These are phyloP conservation scores for Emericellopsis cladophorae DNA, from an alignment of 2,329 filamentous ascomycete genomes.

Conservation along the genomic window DNA sequence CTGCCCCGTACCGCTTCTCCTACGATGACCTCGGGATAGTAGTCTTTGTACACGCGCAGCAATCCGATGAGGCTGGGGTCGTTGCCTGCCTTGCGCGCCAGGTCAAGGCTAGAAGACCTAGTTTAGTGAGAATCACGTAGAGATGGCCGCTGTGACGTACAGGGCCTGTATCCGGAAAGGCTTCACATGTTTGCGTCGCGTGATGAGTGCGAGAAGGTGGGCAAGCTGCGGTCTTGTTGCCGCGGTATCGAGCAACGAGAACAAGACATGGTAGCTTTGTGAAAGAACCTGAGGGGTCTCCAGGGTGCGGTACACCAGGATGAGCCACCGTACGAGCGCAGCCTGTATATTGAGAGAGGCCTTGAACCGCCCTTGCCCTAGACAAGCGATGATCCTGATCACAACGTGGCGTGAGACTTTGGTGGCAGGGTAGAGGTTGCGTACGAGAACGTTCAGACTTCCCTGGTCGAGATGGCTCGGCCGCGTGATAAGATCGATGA, in stretches of 20 bases:
- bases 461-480: conserved; percentile 65
- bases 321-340: conserved; percentile 63
- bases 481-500: conserved; percentile 55
- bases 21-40: conserved; percentile 79
- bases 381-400: conserved; percentile 53
- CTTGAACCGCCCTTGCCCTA: conserved; percentile 70
- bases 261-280: conserved; percentile 62
- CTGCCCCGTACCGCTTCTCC: conserved; percentile 51
- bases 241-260: conserved; percentile 72
- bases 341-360: conserved; percentile 59
- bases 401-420: conserved; percentile 48
- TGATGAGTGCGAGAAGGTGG: conserved; percentile 68
- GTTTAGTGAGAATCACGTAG: too few relatives aligned
- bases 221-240: conserved; percentile 56
- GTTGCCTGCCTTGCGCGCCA: conserved; percentile 51
- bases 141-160: conserved; percentile 24
- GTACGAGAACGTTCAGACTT: conserved; percentile 54
- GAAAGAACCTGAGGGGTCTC: conserved; percentile 51
- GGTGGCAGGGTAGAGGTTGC: conserved; percentile 63
- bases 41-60: conserved; percentile 76
- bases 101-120: conserved; percentile 29
- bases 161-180: conserved; percentile 72
- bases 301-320: conserved; percentile 61
- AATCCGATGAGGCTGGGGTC: conserved; percentile 65
- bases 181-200: conserved; percentile 69